Percentiles rank a stretch among this genome's conserved stretches.
phyloP scores from a whole-genome alignment of 305 asterid species.

The Rubia peregrina region DNA sequence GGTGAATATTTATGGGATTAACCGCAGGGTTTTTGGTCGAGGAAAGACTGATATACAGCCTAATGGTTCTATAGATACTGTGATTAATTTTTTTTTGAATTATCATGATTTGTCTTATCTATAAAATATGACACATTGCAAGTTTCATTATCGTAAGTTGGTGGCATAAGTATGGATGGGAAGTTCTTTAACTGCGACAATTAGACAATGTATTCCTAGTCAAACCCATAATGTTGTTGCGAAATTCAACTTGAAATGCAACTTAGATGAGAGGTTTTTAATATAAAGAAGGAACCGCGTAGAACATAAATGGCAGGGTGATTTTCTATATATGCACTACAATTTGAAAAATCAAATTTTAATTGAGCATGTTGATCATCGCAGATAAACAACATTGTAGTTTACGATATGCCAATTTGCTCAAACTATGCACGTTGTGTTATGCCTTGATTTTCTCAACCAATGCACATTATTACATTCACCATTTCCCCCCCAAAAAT shows the following conservation, averaged over 20 bases:
- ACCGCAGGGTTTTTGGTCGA: constrained; percentile 25
- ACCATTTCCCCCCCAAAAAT: too few species aligned
- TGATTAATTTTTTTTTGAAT: not conserved
- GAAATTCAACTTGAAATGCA: constrained; percentile 7
- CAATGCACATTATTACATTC: too few species aligned
- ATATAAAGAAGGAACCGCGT: constrained; percentile 17
- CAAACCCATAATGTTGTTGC: constrained; percentile 56
- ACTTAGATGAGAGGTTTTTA: constrained; percentile 33
- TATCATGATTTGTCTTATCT: too few species aligned
- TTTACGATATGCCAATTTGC: too few species aligned
- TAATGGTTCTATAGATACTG: constrained; percentile 42
- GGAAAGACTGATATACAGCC: not conserved
- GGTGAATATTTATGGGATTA: constrained; percentile 34
- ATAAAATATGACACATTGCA: too few species aligned
- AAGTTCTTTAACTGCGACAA: constrained; percentile 21
- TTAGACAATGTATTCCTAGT: constrained; percentile 41
- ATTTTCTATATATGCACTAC: constrained; percentile 15
- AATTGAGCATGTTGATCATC: constrained; percentile 23
- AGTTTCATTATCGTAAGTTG: constrained; percentile 38
- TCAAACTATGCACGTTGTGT: too few species aligned
- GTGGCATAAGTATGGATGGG: constrained; percentile 52
- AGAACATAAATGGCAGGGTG: constrained; percentile 29
- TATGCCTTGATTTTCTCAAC: too few species aligned
- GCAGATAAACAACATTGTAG: too few species aligned
- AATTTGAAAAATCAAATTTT: constrained; percentile 42